Base-by-base conservation (phyloP, 192 early-diverging fungal species). In the Umbelopsis vinacea region DNA sequence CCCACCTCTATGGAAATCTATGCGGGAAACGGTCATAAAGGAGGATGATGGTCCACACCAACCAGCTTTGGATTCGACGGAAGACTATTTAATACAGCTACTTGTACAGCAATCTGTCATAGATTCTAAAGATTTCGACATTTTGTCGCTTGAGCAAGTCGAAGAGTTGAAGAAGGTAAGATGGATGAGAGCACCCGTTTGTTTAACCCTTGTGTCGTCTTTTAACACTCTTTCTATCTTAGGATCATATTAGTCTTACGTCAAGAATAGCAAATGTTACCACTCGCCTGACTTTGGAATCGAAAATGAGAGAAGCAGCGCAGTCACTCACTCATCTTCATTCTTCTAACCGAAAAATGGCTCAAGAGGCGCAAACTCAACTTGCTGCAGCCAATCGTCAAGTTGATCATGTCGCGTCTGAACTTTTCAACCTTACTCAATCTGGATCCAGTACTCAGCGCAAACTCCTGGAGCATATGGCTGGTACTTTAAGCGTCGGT, bases 231-330 rank as follows among this genome's bases (percentile, higher is more conserved):
- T n/a, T n/a, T 14, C 46, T 35, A 21, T 23, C 74, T 2, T 57
- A 89, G 86, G 82, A 88, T 67, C 81, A 89, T 57, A 73, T 81
- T 46, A 74, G 76, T 17, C 74, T 89, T 54, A 86, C 69, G 50
- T 79, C 79, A 2, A 79, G 82, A 35, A 81, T 88, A n/a, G 52
- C 74, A 26, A 79, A 76, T 21, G 72, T 86, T 11, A 79, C 82
- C 1, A 77, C 80, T 2, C 83, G 83, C 33, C 70, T 89, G 15
- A 71, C 81, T 38, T 50, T 89, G 9, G 88, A 89, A 71, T 82
- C 81, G 33, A 89, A 88, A 69, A 89, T 89, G 52, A 71, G 84
- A 21, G 85, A 88, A 69, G 87, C 86, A 10, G 85, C 88, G 24
- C 82, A 80, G 35, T 87, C 88, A 2, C 68, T 89, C 19, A 71